These are phyloP conservation scores for Linnemannia hyalina DNA, from an alignment of 192 early-diverging fungal species.

Conservation along the genomic window DNA sequence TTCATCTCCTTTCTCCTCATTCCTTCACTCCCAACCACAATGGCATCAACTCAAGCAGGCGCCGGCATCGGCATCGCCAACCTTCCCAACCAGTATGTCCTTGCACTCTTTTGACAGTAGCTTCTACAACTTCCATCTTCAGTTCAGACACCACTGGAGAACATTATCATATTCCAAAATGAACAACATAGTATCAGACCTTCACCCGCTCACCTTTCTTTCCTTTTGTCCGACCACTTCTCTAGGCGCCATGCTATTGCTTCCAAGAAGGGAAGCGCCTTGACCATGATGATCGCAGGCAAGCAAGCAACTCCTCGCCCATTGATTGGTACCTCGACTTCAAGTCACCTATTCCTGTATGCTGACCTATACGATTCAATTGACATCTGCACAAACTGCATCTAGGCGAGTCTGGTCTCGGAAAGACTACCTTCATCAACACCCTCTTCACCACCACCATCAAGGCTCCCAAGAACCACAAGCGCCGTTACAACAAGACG, in stretches of 20 bases:
- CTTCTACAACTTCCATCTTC: constrained; percentile 38
- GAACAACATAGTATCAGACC: neutral
- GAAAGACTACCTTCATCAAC: constrained; percentile 99
- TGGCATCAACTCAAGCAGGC: constrained; percentile 59
- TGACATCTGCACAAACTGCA: neutral
- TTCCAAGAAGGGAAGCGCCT: constrained; percentile 3
- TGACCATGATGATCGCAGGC: constrained; percentile 7
- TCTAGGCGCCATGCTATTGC: neutral
- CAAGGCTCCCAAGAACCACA: constrained; percentile 89
- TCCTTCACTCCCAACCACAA: constrained; percentile 17
- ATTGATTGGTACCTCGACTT: neutral
- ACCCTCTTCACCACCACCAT: constrained; percentile 96
- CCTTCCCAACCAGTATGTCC: constrained; percentile 92
- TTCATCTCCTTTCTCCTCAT: neutral
- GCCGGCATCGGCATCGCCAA: constrained; percentile 95
- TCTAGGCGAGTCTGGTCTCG: constrained; percentile 95
- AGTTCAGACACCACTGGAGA: neutral
- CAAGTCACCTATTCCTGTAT: neutral
- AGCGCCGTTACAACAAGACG: constrained; percentile 91
- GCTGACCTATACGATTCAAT: neutral
- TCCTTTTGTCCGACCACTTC: neutral
- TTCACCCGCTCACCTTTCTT: neutral
- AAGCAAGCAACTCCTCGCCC: neutral
- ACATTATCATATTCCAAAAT: neutral
- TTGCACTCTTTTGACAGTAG: constrained; percentile 90